Base-by-base conservation (phyloP, 2,329 filamentous ascomycete genomes). In the Colletotrichum plurivorum region DNA sequence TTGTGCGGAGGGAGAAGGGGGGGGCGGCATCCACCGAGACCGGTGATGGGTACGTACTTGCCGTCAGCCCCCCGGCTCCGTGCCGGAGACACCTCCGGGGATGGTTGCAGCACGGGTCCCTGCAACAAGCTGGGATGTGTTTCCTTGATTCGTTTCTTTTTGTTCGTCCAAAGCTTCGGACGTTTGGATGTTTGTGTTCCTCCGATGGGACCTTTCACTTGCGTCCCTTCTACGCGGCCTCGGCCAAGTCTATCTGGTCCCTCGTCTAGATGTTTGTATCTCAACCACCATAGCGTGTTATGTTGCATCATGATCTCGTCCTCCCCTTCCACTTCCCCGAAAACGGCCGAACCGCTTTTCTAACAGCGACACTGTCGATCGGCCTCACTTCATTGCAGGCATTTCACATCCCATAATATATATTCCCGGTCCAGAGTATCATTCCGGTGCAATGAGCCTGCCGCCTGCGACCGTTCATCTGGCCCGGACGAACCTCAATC, bases 31-130 rank as follows among this genome's bases (percentile, higher is more conserved):
- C 27, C 27, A 31, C 27, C 27, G 31, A 9, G 31, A 36, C 31
- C 31, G 31, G 31, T 36, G 31, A 36, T 12, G 31, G 31, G 31
- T 10, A 36, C 31, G 31, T 36, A n/a, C 15, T 22, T 43, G 43
- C 52, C 51, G 48, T 46, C 58, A 58, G n/a, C 48, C 20, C 27
- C 48, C n/a, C 22, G 58, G 63, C 58, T 56, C 64, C 58, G 43
- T 56, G 51, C 64, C 64, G 64, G 59, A 63, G n/a, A 63, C 36
- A 56, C 36, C 58, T 67, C 52, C 64, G 64, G 31, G 31, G 52
- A 57, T 16, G 31, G 27, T 51, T 65, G 61, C 66, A 65, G 54
- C 51, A 27, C 27, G 20, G 18, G 16, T 18, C 65, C 54, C 60
- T 59, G 36, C n/a, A 54, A 4, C 18, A 27, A 5, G 18, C 18